These are phyloP conservation scores for Epithele typhae DNA, from an alignment of 768 basidiomycete species.

Conservation along the genomic window DNA sequence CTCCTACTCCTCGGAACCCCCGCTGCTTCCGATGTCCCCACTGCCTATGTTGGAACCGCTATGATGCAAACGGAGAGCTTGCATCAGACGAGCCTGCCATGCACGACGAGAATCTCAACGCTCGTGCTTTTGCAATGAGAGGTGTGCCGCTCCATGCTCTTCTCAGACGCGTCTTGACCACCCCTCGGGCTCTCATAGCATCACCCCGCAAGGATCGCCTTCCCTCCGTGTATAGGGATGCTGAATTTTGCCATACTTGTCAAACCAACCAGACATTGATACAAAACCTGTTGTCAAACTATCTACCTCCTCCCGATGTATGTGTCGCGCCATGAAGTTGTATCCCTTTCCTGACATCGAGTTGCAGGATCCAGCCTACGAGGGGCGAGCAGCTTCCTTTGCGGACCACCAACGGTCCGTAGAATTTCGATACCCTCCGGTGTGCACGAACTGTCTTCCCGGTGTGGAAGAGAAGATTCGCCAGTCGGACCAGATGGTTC, in stretches of 20 bases:
- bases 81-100: slow-evolving; percentile 84
- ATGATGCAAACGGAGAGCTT: slow-evolving; percentile 68
- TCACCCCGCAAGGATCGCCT: slow-evolving; percentile 68
- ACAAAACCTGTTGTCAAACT: slow-evolving; percentile 83
- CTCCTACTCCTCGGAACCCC: slow-evolving; percentile 41
- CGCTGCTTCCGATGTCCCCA: slow-evolving; percentile 60
- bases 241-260: slow-evolving; percentile 82
- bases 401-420: slow-evolving; percentile 73
- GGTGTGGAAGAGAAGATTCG: slow-evolving; percentile 79
- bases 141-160: slow-evolving; percentile 38
- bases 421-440: slow-evolving; percentile 80
- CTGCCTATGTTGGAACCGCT: slow-evolving; percentile 75
- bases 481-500: slow-evolving; percentile 78
- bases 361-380: slow-evolving; percentile 70
- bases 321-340: slow-evolving; percentile 23
- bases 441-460: slow-evolving; percentile 73
- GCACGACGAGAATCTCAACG: slow-evolving; percentile 75
- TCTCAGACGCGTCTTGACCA: background rate
- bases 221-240: slow-evolving; percentile 52
- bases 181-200: slow-evolving; percentile 42
- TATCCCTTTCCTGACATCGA: background rate
- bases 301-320: slow-evolving; percentile 77
- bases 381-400: slow-evolving; percentile 54
- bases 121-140: slow-evolving; percentile 63
- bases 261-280: slow-evolving; percentile 91